Evolutionary conservation across 345 rosid species (phyloP).

Genomic region (Brassica carinata): DNA sequence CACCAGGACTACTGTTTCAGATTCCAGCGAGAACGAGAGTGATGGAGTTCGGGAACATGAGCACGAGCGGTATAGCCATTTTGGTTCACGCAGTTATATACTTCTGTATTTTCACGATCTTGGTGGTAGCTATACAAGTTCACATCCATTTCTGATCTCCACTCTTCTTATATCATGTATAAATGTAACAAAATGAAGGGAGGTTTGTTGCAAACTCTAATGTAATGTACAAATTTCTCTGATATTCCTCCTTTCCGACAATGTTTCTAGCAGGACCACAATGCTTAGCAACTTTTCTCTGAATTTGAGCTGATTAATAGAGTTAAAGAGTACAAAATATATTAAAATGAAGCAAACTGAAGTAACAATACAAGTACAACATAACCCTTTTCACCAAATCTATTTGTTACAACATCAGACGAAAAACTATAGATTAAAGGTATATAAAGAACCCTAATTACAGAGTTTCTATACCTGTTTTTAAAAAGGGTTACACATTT

Average conservation of each 20-base stretch:
- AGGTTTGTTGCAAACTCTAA: slow-evolving; percentile 4
- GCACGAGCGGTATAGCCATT: slow-evolving; percentile 84
- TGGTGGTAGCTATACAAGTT: slow-evolving; percentile 62
- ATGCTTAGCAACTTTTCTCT: background rate
- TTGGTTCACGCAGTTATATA: slow-evolving; percentile 82
- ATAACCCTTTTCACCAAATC: slow-evolving; percentile 2
- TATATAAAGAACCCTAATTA: slow-evolving; percentile 23
- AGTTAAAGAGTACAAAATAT: background rate
- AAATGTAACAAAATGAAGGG: background rate
- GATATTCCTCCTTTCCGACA: slow-evolving; percentile 11
- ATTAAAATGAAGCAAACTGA: background rate
- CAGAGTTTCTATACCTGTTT: slow-evolving; percentile 13
- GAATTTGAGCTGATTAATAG: background rate
- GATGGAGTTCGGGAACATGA: slow-evolving; percentile 93
- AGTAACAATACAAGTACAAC: slow-evolving; percentile 8
- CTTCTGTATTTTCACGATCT: slow-evolving; percentile 79
- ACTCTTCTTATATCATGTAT: background rate
- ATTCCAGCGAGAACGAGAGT: slow-evolving; percentile 74
- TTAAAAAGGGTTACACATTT: slow-evolving; percentile 17
- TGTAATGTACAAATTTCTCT: slow-evolving; percentile 20
- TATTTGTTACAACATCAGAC: slow-evolving; percentile 16
- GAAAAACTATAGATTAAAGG: slow-evolving; percentile 4
- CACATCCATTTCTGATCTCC: slow-evolving; percentile 42
- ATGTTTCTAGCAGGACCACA: background rate
- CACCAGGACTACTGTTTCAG: slow-evolving; percentile 92